These are phyloP conservation scores for Cymbidium sinense DNA, from an alignment of 106 monocot genomes.

Conservation along the genomic window DNA sequence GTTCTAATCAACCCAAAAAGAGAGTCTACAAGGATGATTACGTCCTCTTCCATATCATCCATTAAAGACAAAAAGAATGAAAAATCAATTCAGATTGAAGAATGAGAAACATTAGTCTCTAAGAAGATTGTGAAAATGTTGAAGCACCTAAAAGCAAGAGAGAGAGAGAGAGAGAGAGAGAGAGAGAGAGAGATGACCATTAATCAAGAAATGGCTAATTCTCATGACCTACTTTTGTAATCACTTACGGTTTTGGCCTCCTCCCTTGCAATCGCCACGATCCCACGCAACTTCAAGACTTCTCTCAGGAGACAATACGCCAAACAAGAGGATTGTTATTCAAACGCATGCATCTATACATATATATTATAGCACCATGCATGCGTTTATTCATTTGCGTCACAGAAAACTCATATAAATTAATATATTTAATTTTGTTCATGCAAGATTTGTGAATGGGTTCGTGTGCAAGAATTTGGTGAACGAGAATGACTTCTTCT, in stretches of 20 bases:
- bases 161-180: too few relatives aligned
- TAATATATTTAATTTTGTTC: not conserved
- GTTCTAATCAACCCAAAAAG: too few relatives aligned
- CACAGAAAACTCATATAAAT: not conserved
- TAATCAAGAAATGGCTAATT: not conserved
- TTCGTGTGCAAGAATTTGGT: constrained; percentile 41
- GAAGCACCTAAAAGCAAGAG: too few relatives aligned
- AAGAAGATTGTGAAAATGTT: too few relatives aligned
- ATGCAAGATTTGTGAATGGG: constrained; percentile 13
- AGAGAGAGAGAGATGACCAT: not conserved
- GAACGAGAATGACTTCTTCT: constrained; percentile 59
- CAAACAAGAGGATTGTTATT: not conserved
- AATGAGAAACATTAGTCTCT: too few relatives aligned
- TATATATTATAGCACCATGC: too few relatives aligned
- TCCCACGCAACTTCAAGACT: constrained; percentile 4
- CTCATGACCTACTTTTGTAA: not conserved
- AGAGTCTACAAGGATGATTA: too few relatives aligned
- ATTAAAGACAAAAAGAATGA: too few relatives aligned
- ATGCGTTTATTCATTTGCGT: not conserved
- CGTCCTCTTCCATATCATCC: too few relatives aligned
- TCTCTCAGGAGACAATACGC: constrained; percentile 1
- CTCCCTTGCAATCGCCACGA: constrained; percentile 8
- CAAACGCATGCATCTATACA: too few relatives aligned
- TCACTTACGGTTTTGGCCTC: constrained; percentile 2
- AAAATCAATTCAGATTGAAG: too few relatives aligned